These are phyloP conservation scores for Malus domestica DNA, from an alignment of 306 rosid species.

Conservation along the genomic window ASM211411v1 NC_041799.1:6755501-6756000, in stretches of 20 bases:
- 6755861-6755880: background rate
- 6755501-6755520: conserved; percentile 28
- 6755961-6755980: conserved; percentile 59
- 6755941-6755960: conserved; percentile 1
- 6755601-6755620: conserved; percentile 50
- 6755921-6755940: background rate
- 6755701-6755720: conserved; percentile 47
- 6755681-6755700: conserved; percentile 64
- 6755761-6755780: conserved; percentile 64
- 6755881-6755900: background rate
- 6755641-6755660: conserved; percentile 48
- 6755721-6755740: conserved; percentile 41
- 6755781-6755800: conserved; percentile 28
- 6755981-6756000: conserved; percentile 45
- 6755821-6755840: conserved; percentile 27
- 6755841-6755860: conserved; percentile 41
- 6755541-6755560: conserved; percentile 44
- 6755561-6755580: conserved; percentile 14
- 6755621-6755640: conserved; percentile 66
- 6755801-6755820: conserved; percentile 25
- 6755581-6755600: conserved; percentile 13
- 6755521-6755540: conserved; percentile 11
- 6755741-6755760: conserved; percentile 39
- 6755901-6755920: background rate
- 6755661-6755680: conserved; percentile 67